A percentile compares a stretch with the other conserved stretches of the same genome.
Conservation (phyloP, 2,329 filamentous ascomycete species). For the Akanthomyces muscarius region DNA sequence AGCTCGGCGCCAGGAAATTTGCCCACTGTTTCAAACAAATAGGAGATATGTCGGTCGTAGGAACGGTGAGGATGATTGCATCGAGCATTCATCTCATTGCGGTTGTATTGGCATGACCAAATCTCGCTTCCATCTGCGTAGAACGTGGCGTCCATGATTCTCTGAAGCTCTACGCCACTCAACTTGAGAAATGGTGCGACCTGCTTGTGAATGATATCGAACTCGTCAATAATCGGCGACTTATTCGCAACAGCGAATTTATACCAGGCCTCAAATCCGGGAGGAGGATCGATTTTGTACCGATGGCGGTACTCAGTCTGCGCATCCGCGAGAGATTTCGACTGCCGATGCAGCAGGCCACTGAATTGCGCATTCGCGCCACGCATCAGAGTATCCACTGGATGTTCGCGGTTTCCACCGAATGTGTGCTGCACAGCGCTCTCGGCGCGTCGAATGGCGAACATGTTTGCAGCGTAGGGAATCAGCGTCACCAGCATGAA, state of each 20-base stretch:
- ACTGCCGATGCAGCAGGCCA: conserved; percentile 33
- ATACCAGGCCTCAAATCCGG: conserved; percentile 45
- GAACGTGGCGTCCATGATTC: conserved; percentile 27
- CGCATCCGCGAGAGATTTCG: conserved; percentile 33
- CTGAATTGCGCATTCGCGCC: conserved; percentile 30
- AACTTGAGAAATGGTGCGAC: conserved; percentile 40
- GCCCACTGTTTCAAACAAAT: conserved; percentile 31
- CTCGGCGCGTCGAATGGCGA: conserved; percentile 23
- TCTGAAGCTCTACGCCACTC: conserved; percentile 31
- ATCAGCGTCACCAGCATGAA: conserved; percentile 29
- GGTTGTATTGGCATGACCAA: conserved; percentile 35
- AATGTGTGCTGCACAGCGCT: conserved; percentile 17
- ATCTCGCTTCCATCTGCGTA: conserved; percentile 29
- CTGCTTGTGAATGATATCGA: conserved; percentile 38
- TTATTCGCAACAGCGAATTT: conserved; percentile 35
- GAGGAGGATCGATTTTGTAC: conserved; percentile 41
- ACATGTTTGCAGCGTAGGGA: conserved; percentile 29
- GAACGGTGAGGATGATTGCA: conserved; percentile 33
- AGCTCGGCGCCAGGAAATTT: conserved; percentile 24
- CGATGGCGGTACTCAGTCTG: conserved; percentile 39
- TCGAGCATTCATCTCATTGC: conserved; percentile 23
- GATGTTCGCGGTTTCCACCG: conserved; percentile 26
- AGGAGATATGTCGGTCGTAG: conserved; percentile 32
- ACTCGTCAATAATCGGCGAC: conserved; percentile 48
- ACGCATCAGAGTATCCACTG: conserved; percentile 31